Conservation (phyloP, 805 yeast genomes). For the Cyberlindnera sargentensis region DNA sequence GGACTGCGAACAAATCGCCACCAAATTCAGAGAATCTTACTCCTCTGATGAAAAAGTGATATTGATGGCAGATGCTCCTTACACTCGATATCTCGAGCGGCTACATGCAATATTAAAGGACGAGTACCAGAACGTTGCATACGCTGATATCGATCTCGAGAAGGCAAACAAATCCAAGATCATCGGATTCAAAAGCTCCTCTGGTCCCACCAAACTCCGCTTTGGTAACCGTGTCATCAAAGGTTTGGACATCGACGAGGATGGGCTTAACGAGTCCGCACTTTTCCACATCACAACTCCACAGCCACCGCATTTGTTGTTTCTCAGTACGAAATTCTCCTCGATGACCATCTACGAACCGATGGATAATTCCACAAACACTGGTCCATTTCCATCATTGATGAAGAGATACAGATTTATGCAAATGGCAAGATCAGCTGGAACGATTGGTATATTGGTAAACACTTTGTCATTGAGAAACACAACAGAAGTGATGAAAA, state of each 20-base stretch:
- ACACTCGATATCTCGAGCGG: slow-evolving; percentile 37
- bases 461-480: slow-evolving; percentile 81
- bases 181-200: slow-evolving; percentile 30
- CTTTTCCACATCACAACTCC: slow-evolving; percentile 71
- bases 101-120: slow-evolving; percentile 31
- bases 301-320: slow-evolving; percentile 70
- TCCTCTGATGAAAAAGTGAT: slow-evolving; percentile 39
- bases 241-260: slow-evolving; percentile 21
- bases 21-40: slow-evolving; percentile 36
- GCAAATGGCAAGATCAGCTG: slow-evolving; percentile 86
- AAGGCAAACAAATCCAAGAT: slow-evolving; percentile 30
- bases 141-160: slow-evolving; percentile 33
- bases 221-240: slow-evolving; percentile 26
- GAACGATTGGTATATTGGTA: slow-evolving; percentile 85
- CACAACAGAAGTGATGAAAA: slow-evolving; percentile 59
- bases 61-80: slow-evolving; percentile 72
- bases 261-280: slow-evolving; percentile 37
- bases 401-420: slow-evolving; percentile 80
- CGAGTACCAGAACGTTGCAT: slow-evolving; percentile 29
- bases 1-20: slow-evolving; percentile 33
- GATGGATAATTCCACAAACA: slow-evolving; percentile 21
- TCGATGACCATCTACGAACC: slow-evolving; percentile 48
- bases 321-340: slow-evolving; percentile 63
- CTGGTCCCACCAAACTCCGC: slow-evolving; percentile 4
- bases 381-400: slow-evolving; percentile 71